These are phyloP conservation scores for Neonectria coccinea DNA, from an alignment of 2,329 filamentous ascomycete genomes.

Conservation along the genomic window DNA sequence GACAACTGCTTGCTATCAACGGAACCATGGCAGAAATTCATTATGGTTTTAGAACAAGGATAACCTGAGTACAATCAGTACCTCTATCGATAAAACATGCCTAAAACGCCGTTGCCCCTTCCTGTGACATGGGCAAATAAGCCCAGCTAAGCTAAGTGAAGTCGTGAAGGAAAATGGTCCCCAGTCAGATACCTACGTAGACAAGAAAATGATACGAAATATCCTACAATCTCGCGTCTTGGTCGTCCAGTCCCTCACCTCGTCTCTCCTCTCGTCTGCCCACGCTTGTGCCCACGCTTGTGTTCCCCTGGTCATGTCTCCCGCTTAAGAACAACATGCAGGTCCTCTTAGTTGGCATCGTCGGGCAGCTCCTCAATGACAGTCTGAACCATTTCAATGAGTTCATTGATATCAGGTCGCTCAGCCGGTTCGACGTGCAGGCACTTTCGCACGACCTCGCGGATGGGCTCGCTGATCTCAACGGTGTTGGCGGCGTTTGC, in stretches of 20 bases:
- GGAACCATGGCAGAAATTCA: conserved; percentile 16
- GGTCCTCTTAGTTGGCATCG: conserved; percentile 49
- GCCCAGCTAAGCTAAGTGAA: conserved; percentile 16
- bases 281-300: neutral
- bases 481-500: conserved; percentile 49
- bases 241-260: neutral
- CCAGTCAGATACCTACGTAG: conserved; percentile 8
- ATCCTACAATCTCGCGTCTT: conserved; percentile 29
- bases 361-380: conserved; percentile 77
- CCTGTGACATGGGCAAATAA: conserved; percentile 24
- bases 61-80: conserved; percentile 35
- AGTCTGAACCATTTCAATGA: conserved; percentile 82
- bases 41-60: conserved; percentile 30
- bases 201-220: conserved; percentile 24
- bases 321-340: neutral
- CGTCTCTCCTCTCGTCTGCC: neutral
- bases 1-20: neutral
- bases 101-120: conserved; percentile 40
- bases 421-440: conserved; percentile 88
- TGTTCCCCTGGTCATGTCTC: neutral
- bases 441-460: conserved; percentile 89
- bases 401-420: conserved; percentile 85
- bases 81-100: conserved; percentile 40
- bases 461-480: conserved; percentile 82
- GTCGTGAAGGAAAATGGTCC: conserved; percentile 18